A percentile compares a stretch with the other conserved stretches of the same genome.
Evolutionary conservation across 2,329 filamentous ascomycete species (phyloP).

Genomic region (Basipetospora sp.): DNA sequence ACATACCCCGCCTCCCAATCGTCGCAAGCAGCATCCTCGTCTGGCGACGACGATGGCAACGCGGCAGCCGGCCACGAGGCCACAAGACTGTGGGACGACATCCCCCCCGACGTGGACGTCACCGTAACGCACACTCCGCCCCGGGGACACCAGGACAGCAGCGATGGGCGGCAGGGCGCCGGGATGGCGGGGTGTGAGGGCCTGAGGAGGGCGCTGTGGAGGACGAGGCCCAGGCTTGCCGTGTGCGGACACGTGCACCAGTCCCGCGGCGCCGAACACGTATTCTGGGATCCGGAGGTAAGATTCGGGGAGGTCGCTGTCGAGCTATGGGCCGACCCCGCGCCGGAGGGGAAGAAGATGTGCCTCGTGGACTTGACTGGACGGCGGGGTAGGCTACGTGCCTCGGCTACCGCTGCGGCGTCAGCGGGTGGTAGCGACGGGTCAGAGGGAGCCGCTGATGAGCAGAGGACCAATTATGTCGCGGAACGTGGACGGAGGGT

Average conservation of each 20-base stretch:
- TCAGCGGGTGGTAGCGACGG: too few species aligned
- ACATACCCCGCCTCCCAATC: conserved; percentile 40
- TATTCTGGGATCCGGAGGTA: conserved; percentile 42
- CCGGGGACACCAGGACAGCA: conserved; percentile 41
- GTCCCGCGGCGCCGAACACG: conserved; percentile 46
- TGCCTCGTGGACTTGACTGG: conserved; percentile 48
- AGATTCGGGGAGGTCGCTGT: conserved; percentile 20
- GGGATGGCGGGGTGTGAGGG: conserved; percentile 42
- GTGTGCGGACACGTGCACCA: conserved; percentile 63
- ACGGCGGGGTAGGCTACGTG: conserved; percentile 25
- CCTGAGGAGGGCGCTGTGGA: conserved; percentile 41
- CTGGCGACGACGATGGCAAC: conserved; percentile 5
- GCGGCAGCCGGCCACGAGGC: neutral
- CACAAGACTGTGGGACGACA: conserved; percentile 38
- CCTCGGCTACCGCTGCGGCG: too few species aligned
- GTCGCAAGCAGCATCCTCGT: too few species aligned
- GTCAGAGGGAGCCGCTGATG: too few species aligned
- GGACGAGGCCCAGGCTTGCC: conserved; percentile 47
- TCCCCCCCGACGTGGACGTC: conserved; percentile 49
- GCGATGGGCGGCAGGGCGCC: conserved; percentile 11
- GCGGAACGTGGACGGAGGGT: conserved; percentile 10
- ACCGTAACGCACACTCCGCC: conserved; percentile 60
- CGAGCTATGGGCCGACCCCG: conserved; percentile 48
- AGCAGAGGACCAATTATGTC: conserved; percentile 25
- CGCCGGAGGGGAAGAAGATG: conserved; percentile 38